phyloP scores from a whole-genome alignment of 176 grass and related monocot genomes.

The Dactylis glomerata region DNA sequence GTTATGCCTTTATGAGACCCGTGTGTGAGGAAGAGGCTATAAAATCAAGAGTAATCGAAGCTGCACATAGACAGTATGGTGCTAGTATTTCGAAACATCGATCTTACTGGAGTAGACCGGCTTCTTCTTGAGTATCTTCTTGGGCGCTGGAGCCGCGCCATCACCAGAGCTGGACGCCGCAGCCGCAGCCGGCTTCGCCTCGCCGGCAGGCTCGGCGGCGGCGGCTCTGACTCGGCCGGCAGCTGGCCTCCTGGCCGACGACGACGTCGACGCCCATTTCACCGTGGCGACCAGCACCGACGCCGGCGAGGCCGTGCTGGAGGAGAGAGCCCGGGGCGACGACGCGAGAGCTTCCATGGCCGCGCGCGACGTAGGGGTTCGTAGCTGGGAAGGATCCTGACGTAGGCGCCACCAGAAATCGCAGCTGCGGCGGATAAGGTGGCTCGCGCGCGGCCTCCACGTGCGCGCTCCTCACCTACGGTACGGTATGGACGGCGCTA shows the following conservation, averaged over 20 bases:
- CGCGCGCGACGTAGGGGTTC: not conserved
- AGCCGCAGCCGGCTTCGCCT: not conserved
- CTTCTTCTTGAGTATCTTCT: conserved; percentile 67
- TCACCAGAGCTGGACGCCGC: not conserved
- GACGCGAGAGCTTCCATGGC: conserved; percentile 52
- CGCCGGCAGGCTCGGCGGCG: conserved; percentile 39
- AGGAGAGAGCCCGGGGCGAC: conserved; percentile 21
- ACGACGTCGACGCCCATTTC: not conserved
- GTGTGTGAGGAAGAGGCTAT: too few relatives aligned
- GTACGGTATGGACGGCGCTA: too few relatives aligned
- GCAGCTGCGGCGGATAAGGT: conserved; percentile 8
- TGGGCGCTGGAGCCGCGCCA: conserved; percentile 24
- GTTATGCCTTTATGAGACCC: too few relatives aligned
- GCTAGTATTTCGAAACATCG: too few relatives aligned
- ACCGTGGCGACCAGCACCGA: not conserved
- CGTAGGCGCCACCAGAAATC: conserved; percentile 10
- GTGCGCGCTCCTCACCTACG: too few relatives aligned
- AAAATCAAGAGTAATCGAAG: too few relatives aligned
- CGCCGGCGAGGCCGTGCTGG: not conserved
- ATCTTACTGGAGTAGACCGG: conserved; percentile 71
- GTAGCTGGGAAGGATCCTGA: too few relatives aligned
- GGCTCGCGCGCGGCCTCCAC: not conserved
- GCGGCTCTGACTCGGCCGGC: conserved; percentile 18
- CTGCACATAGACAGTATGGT: too few relatives aligned
- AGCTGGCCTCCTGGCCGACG: not conserved